phyloP scores from a whole-genome alignment of 2,329 filamentous ascomycete species.

The Ramularia endophylla region DNA sequence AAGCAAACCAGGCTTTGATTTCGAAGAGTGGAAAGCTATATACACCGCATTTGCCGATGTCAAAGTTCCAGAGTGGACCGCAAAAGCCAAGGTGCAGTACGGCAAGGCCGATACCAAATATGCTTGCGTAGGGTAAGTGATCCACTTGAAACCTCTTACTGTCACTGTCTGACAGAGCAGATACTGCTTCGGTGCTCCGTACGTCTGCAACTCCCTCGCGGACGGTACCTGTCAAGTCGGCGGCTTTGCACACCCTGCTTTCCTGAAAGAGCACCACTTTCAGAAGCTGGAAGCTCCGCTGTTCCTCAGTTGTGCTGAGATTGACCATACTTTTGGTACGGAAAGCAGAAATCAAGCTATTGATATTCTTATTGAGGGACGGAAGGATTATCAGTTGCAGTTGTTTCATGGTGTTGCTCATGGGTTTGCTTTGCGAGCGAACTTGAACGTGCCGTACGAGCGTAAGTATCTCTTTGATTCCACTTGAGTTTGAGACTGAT shows the following conservation, averaged over 20 bases:
- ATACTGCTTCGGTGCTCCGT: conserved; percentile 36
- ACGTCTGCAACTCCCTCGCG: conserved; percentile 33
- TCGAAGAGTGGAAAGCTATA: conserved; percentile 44
- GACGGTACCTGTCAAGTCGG: conserved; percentile 36
- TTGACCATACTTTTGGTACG: conserved; percentile 40
- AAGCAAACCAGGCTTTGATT: conserved; percentile 40
- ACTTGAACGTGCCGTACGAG: conserved; percentile 41
- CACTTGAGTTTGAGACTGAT: background rate
- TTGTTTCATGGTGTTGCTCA: conserved; percentile 31
- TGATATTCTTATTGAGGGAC: conserved; percentile 37
- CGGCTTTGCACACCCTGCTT: conserved; percentile 48
- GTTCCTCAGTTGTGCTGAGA: conserved; percentile 42
- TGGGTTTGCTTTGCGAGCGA: conserved; percentile 32
- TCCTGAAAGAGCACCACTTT: conserved; percentile 38
- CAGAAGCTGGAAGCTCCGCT: conserved; percentile 31
- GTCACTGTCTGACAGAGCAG: conserved; percentile 5
- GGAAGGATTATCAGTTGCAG: conserved; percentile 33
- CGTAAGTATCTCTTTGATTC: conserved; percentile 20
- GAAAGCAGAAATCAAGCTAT: conserved; percentile 37
- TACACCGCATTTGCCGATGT: conserved; percentile 39
- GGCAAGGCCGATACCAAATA: conserved; percentile 33
- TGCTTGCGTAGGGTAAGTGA: conserved; percentile 34
- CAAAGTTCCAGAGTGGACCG: conserved; percentile 42
- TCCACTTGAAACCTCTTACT: background rate
- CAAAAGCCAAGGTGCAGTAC: conserved; percentile 34